A percentile compares a stretch with the other conserved stretches of the same genome.
phyloP scores from a whole-genome alignment of 129 eudicot species.

The Tanacetum coccineum region DNA sequence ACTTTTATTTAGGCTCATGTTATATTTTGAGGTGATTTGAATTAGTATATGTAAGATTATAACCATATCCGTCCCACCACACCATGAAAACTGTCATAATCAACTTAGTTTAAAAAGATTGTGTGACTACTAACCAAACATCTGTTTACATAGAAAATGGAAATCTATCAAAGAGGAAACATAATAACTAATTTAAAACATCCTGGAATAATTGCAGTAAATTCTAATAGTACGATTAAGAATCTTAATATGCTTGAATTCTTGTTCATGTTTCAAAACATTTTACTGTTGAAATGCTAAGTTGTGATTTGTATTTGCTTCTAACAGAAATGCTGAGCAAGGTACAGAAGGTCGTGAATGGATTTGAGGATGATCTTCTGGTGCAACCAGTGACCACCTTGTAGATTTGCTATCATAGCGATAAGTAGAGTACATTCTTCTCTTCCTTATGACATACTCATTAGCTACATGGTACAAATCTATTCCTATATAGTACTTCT shows the following conservation, averaged over 20 bases:
- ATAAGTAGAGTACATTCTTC: conserved; percentile 18
- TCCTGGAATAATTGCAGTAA: neutral
- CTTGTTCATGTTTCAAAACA: neutral
- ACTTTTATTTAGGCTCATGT: neutral
- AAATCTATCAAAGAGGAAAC: neutral
- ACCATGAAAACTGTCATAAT: neutral
- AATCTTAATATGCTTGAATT: neutral
- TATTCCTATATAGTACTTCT: neutral
- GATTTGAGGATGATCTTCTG: conserved; percentile 49
- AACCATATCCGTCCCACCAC: neutral
- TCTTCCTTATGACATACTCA: neutral
- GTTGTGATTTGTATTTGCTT: conserved; percentile 17
- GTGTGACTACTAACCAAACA: neutral
- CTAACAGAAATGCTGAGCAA: conserved; percentile 53
- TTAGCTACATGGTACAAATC: conserved; percentile 10
- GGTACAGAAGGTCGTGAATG: conserved; percentile 58
- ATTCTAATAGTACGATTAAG: neutral
- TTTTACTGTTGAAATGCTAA: conserved; percentile 8
- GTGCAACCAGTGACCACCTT: conserved; percentile 29
- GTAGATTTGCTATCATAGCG: conserved; percentile 6
- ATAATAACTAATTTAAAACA: neutral
- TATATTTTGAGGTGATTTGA: neutral
- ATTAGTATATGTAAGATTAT: conserved; percentile 11
- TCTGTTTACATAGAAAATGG: neutral
- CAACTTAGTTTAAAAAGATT: neutral